Conservation (phyloP, 768 basidiomycete species). For the Gelatoporia subvermispora region DNA sequence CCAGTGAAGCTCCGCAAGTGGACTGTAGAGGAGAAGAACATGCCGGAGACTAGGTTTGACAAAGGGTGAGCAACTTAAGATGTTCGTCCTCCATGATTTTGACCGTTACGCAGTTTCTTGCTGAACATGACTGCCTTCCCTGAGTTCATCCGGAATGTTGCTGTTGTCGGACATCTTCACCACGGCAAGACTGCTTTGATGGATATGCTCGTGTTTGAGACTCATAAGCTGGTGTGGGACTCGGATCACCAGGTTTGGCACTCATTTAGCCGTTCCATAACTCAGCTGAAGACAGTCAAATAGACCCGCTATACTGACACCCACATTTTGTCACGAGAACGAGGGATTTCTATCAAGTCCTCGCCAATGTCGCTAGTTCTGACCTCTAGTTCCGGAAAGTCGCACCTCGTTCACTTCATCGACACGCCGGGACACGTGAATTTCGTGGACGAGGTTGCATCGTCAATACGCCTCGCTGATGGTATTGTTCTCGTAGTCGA, state of each 20-base stretch:
- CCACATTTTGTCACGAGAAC: conserved; percentile 81
- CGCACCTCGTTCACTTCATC: conserved; percentile 87
- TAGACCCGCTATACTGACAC: conserved; percentile 96
- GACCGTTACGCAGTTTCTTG: conserved; percentile 59
- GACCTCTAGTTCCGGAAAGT: conserved; percentile 82
- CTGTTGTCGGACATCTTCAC: conserved; percentile 93
- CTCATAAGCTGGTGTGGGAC: conserved; percentile 93
- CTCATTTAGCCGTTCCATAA: conserved; percentile 6
- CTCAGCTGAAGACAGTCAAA: conserved; percentile 8
- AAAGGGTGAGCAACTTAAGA: conserved; percentile 67
- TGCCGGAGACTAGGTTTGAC: conserved; percentile 97
- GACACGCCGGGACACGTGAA: conserved; percentile 99
- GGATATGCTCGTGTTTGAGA: conserved; percentile 97
- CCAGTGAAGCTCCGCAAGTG: conserved; percentile 95
- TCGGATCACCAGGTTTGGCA: conserved; percentile 75
- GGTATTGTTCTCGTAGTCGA: conserved; percentile 94
- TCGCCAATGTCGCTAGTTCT: conserved; percentile 93
- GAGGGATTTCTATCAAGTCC: conserved; percentile 93
- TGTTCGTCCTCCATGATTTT: not conserved
- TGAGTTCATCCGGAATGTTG: conserved; percentile 94
- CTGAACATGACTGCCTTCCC: conserved; percentile 89
- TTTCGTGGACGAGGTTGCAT: conserved; percentile 96
- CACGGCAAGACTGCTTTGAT: conserved; percentile 96
- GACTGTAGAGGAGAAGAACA: conserved; percentile 90
- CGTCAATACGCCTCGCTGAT: conserved; percentile 80